These are phyloP conservation scores for Neurospora sp. DNA, from an alignment of 495 filamentous ascomycete species.

Conservation along the genomic window DNA sequence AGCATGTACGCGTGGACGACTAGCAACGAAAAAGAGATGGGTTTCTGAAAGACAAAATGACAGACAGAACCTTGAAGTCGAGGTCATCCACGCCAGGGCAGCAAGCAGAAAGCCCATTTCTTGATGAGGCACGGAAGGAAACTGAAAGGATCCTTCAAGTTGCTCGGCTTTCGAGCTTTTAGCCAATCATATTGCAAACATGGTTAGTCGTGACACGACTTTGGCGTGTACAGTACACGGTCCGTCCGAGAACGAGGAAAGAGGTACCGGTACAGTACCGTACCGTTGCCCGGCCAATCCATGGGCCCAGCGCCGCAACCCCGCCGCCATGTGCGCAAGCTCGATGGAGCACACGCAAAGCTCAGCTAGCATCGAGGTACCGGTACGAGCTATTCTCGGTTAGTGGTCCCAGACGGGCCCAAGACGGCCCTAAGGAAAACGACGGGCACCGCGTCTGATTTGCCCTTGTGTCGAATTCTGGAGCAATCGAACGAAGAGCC, in stretches of 20 bases:
- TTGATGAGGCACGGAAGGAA: neutral
- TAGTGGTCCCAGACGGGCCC: slow-evolving; percentile 23
- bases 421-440: neutral
- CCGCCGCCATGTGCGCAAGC: slow-evolving; percentile 15
- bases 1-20: neutral
- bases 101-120: neutral
- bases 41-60: slow-evolving; percentile 9
- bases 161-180: neutral
- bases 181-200: neutral
- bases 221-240: neutral
- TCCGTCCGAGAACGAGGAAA: neutral
- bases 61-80: neutral
- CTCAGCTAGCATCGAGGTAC: slow-evolving; percentile 6
- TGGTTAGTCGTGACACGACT: neutral
- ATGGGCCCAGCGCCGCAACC: slow-evolving; percentile 11
- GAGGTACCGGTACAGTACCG: slow-evolving; percentile 9
- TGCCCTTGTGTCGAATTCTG: slow-evolving; percentile 7
- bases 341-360: slow-evolving; percentile 1
- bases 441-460: slow-evolving; percentile 13
- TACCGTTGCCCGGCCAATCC: slow-evolving; percentile 13
- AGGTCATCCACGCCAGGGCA: neutral
- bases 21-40: slow-evolving; percentile 2
- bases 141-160: neutral
- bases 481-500: slow-evolving; percentile 18
- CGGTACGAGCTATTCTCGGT: slow-evolving; percentile 15